Percentiles rank a stretch among this genome's conserved stretches.
phyloP scores from a whole-genome alignment of 192 early-diverging fungal species.

The Podila epigama region DNA sequence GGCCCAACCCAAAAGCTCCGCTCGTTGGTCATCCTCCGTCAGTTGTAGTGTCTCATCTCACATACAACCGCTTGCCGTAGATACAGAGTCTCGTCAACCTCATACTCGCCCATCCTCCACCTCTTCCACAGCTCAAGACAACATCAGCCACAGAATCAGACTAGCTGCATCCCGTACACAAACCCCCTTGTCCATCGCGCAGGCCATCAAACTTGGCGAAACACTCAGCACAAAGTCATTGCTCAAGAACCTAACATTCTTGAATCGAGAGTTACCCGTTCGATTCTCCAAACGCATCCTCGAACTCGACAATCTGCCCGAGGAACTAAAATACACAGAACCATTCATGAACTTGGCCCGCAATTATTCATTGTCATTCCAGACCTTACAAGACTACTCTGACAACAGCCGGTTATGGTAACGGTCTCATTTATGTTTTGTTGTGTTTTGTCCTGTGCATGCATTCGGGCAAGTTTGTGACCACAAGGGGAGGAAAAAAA shows the following conservation, averaged over 20 bases:
- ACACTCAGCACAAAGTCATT: slow-evolving; percentile 30
- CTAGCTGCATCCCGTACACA: slow-evolving; percentile 22
- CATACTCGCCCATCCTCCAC: too few species aligned
- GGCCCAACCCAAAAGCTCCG: too few species aligned
- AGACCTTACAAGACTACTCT: slow-evolving; percentile 27
- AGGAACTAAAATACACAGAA: slow-evolving; percentile 21
- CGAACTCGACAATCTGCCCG: slow-evolving; percentile 21
- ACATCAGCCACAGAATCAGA: slow-evolving; percentile 16
- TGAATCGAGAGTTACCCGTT: slow-evolving; percentile 36
- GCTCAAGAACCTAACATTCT: slow-evolving; percentile 33
- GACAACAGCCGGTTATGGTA: slow-evolving; percentile 35
- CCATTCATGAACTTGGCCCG: slow-evolving; percentile 30
- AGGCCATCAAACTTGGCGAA: slow-evolving; percentile 29
- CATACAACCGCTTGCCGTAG: too few species aligned
- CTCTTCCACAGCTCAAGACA: too few species aligned
- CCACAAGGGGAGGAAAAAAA: too few species aligned
- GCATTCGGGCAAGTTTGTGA: background rate
- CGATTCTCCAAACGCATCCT: slow-evolving; percentile 41
- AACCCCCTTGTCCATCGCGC: slow-evolving; percentile 43
- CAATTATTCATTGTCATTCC: slow-evolving; percentile 29
- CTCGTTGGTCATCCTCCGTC: too few species aligned
- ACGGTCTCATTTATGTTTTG: too few species aligned
- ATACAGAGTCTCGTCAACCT: too few species aligned
- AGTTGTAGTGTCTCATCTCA: too few species aligned
- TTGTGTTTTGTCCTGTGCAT: background rate